Percentiles rank a stretch among this genome's conserved stretches.
Evolutionary conservation across 305 asterid species (phyloP).

Genomic region (Salvia sclarea): DNA sequence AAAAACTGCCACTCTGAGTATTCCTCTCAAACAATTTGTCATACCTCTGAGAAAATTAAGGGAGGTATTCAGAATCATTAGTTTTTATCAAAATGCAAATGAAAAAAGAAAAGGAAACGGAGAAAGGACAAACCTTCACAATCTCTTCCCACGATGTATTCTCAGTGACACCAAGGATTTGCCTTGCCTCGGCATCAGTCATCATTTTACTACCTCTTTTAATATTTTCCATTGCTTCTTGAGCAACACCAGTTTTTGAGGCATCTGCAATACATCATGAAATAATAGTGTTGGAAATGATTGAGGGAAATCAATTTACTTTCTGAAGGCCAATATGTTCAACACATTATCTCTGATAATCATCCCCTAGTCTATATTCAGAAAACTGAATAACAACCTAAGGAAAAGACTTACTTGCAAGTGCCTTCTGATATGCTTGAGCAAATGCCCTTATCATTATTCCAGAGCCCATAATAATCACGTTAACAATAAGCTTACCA

Average conservation of each 20-base stretch:
- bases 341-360: no score
- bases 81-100: not conserved
- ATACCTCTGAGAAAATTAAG: constrained; percentile 49
- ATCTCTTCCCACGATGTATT: constrained; percentile 73
- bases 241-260: constrained; percentile 80
- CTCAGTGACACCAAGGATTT: constrained; percentile 78
- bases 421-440: constrained; percentile 92
- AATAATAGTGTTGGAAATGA: no score
- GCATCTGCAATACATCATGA: constrained; percentile 51
- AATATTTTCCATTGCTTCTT: constrained; percentile 67
- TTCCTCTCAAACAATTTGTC: constrained; percentile 69
- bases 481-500: constrained; percentile 63
- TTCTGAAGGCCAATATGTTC: not conserved
- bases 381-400: constrained; percentile 13
- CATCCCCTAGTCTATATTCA: no score
- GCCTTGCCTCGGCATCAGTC: constrained; percentile 83
- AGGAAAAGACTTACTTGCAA: constrained; percentile 57
- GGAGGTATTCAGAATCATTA: not conserved
- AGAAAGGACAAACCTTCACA: constrained; percentile 47
- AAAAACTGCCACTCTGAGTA: constrained; percentile 74
- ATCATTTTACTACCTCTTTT: constrained; percentile 53
- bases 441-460: constrained; percentile 71
- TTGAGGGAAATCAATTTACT: constrained; percentile 15
- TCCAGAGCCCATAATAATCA: constrained; percentile 71
- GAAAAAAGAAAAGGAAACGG: not conserved